A percentile compares a stretch with the other conserved stretches of the same genome.
phyloP scores from a whole-genome alignment of 148 eudicot genomes.

The Diospyros lotus region DNA sequence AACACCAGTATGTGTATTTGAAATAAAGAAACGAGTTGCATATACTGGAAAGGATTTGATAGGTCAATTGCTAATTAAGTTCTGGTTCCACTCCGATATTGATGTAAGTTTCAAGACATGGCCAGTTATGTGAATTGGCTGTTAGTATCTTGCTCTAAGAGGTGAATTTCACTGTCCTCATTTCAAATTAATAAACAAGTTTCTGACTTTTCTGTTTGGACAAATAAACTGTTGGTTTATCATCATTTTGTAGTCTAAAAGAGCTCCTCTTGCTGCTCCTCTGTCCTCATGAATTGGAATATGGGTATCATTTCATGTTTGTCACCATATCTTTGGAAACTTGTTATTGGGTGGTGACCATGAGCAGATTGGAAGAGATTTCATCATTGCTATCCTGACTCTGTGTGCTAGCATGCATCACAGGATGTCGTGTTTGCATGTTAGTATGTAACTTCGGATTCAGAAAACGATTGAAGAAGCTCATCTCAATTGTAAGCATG shows the following conservation, averaged over 20 bases:
- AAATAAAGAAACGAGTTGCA: not conserved
- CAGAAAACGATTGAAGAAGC: not conserved
- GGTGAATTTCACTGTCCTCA: not conserved
- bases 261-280: not conserved
- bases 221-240: not conserved
- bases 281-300: too few species aligned
- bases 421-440: too few species aligned
- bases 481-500: not conserved
- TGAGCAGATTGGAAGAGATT: not conserved
- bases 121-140: not conserved
- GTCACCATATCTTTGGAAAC: not conserved
- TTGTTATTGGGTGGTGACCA: not conserved
- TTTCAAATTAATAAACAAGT: not conserved
- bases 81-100: not conserved
- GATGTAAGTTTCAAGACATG: not conserved
- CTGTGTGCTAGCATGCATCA: not conserved
- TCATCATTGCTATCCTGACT: not conserved
- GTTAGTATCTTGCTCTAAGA: not conserved
- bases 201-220: not conserved
- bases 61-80: not conserved
- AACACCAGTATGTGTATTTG: not conserved
- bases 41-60: not conserved
- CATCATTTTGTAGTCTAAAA: not conserved
- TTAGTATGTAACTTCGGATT: too few species aligned
- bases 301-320: not conserved